phyloP scores from a whole-genome alignment of 2,329 filamentous ascomycete species.

The Aspergillus sp. region DNA sequence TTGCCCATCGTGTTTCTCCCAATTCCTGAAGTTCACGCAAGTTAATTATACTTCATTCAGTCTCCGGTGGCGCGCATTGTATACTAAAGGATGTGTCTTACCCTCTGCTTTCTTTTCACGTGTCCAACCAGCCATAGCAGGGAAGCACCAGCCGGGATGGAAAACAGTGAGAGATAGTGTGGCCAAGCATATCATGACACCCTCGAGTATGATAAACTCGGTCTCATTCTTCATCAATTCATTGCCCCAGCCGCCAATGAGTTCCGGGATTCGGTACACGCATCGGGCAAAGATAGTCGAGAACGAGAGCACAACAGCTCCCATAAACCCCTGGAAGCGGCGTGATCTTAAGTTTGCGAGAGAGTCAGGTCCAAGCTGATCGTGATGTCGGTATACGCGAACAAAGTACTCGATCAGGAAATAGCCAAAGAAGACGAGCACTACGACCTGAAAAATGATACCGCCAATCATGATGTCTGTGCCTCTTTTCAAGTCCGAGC shows the following conservation, averaged over 20 bases:
- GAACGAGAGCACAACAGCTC: constrained; percentile 40
- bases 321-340: not conserved
- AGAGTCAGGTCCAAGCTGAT: not conserved
- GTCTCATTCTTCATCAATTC: constrained; percentile 50
- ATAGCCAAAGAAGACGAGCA: constrained; percentile 45
- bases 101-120: not conserved
- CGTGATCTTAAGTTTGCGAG: not conserved
- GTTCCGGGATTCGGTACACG: constrained; percentile 52
- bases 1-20: too few relatives aligned
- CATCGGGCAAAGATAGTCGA: constrained; percentile 49
- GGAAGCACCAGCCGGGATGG: constrained; percentile 42
- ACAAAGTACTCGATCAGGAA: constrained; percentile 58
- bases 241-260: constrained; percentile 49
- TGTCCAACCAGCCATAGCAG: not conserved
- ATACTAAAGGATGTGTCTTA: not conserved
- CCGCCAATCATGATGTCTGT: constrained; percentile 65
- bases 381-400: constrained; percentile 25
- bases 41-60: not conserved
- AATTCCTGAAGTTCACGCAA: too few relatives aligned
- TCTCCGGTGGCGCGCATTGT: not conserved
- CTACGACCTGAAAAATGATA: constrained; percentile 58
- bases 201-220: constrained; percentile 54
- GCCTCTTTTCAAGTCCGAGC: constrained; percentile 36
- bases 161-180: constrained; percentile 45
- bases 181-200: constrained; percentile 53